Conservation (phyloP, 495 filamentous ascomycete species). For the Daldinia vernicosa region DNA sequence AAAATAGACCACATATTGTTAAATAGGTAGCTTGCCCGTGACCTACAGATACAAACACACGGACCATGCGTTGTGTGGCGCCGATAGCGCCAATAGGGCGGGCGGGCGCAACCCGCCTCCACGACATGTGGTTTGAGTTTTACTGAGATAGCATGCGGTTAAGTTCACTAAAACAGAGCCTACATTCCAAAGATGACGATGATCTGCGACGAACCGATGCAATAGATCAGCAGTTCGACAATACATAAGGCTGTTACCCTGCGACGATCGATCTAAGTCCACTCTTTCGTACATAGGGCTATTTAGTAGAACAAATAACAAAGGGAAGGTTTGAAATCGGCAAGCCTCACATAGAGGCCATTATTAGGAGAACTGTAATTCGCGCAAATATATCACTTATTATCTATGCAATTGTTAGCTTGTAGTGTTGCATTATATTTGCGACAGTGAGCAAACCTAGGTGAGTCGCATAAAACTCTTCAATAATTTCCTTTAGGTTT, state of each 20-base stretch:
- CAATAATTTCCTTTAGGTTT: slow-evolving; percentile 21
- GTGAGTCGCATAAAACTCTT: not conserved
- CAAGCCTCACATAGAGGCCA: not conserved
- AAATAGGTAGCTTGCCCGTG: too few species aligned
- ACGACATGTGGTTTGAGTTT: too few species aligned
- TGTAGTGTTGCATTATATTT: not conserved
- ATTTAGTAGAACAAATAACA: not conserved
- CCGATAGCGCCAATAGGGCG: too few species aligned
- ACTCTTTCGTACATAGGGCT: not conserved
- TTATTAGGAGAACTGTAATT: not conserved
- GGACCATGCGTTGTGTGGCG: too few species aligned
- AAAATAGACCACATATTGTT: too few species aligned
- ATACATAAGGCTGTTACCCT: not conserved
- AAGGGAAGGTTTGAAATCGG: not conserved
- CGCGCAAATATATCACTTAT: not conserved
- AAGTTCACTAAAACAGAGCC: not conserved
- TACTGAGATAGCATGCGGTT: too few species aligned
- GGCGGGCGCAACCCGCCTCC: too few species aligned
- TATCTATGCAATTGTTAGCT: not conserved
- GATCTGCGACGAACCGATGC: not conserved
- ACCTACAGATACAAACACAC: too few species aligned
- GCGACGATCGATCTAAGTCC: not conserved
- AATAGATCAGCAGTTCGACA: not conserved
- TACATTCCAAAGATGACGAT: not conserved
- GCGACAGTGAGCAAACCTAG: slow-evolving; percentile 12